These are phyloP conservation scores for Plectosphaerella sp. DNA, from an alignment of 2,329 filamentous ascomycete species.

Conservation along the genomic window DNA sequence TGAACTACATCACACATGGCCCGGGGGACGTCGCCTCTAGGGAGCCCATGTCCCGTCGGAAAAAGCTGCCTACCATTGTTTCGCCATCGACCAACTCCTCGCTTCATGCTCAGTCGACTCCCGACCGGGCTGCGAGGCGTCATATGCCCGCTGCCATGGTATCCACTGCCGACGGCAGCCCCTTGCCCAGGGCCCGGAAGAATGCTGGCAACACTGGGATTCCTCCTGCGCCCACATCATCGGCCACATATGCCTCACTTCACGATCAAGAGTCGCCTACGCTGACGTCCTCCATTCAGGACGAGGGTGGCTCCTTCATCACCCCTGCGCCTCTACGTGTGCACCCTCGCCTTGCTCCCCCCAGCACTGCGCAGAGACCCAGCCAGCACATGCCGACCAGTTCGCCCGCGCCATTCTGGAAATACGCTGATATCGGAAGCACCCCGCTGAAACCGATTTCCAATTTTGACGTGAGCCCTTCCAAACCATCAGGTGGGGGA, in stretches of 20 bases:
- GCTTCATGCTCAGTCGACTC: slow-evolving; percentile 51
- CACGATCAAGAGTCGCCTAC: slow-evolving; percentile 52
- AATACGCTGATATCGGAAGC: slow-evolving; percentile 72
- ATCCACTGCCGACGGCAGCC: slow-evolving; percentile 54
- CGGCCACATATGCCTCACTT: slow-evolving; percentile 39
- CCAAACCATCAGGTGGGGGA: slow-evolving; percentile 37
- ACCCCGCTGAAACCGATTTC: slow-evolving; percentile 56
- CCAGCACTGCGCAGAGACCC: slow-evolving; percentile 74
- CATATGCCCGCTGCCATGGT: slow-evolving; percentile 21
- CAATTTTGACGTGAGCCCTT: slow-evolving; percentile 55
- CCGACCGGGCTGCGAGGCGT: slow-evolving; percentile 42
- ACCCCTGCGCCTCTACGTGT: slow-evolving; percentile 71
- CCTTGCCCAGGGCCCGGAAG: slow-evolving; percentile 54
- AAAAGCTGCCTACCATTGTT: slow-evolving; percentile 46
- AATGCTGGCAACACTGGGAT: slow-evolving; percentile 20
- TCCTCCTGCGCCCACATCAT: slow-evolving; percentile 27
- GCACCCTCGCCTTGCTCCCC: slow-evolving; percentile 70
- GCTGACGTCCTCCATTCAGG: slow-evolving; percentile 59
- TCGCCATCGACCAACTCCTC: slow-evolving; percentile 53
- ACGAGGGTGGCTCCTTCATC: slow-evolving; percentile 58
- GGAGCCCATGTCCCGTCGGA: slow-evolving; percentile 50
- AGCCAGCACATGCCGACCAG: slow-evolving; percentile 84
- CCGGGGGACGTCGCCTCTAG: slow-evolving; percentile 49
- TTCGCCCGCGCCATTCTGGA: slow-evolving; percentile 85
- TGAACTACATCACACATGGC: slow-evolving; percentile 57